Evolutionary conservation across 352 stramenopile species (phyloP).

Genomic region (Globisporangium mamillatum): DNA sequence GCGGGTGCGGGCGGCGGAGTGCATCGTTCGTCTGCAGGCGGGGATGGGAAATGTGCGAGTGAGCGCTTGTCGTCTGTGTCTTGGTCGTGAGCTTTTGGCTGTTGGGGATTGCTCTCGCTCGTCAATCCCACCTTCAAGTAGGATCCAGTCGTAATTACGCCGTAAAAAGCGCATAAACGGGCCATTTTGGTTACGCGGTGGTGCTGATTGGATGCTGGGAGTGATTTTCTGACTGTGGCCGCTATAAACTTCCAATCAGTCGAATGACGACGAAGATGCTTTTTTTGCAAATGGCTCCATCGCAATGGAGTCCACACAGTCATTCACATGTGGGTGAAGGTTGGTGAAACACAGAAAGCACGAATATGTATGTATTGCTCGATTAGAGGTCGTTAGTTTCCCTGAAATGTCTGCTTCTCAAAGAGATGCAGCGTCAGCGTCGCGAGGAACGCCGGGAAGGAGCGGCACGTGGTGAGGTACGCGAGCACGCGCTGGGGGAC

Average conservation of each 20-base stretch:
- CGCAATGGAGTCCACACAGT: not conserved
- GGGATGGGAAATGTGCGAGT: conserved; percentile 8
- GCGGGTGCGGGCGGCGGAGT: conserved; percentile 8
- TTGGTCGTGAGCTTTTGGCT: not conserved
- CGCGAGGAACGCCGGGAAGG: conserved; percentile 87
- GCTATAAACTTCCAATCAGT: no score
- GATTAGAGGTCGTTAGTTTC: conserved; percentile 29
- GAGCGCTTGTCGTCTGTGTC: not conserved
- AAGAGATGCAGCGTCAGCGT: conserved; percentile 89
- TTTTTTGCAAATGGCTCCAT: not conserved
- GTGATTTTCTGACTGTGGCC: not conserved
- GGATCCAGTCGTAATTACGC: conserved; percentile 11
- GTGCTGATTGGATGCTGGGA: not conserved
- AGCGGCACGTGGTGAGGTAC: conserved; percentile 80
- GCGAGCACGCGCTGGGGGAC: conserved; percentile 65
- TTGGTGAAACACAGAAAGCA: not conserved
- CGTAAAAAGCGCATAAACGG: conserved; percentile 9
- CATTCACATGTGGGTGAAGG: not conserved
- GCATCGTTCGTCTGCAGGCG: conserved; percentile 15
- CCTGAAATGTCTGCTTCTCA: conserved; percentile 89
- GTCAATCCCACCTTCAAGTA: conserved; percentile 14
- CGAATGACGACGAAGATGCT: no score
- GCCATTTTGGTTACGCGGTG: not conserved
- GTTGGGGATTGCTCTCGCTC: not conserved
- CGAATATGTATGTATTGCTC: not conserved